These are phyloP conservation scores for Glonium stellatum DNA, from an alignment of 495 filamentous ascomycete genomes.

Conservation along the genomic window DNA sequence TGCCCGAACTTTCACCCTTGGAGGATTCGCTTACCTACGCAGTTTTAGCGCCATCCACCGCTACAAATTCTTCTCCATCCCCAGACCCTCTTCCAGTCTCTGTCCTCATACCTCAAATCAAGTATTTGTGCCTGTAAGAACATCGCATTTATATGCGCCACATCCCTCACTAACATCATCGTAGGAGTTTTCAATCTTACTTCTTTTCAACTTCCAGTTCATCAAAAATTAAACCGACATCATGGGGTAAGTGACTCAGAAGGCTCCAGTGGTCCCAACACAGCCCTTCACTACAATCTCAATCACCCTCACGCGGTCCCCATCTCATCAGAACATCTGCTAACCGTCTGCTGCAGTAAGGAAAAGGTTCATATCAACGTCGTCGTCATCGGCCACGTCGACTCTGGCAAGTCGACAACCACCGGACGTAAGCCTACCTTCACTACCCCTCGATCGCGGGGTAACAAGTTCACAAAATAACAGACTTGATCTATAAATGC, in stretches of 20 bases:
- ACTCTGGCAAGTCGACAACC: constrained; percentile 99
- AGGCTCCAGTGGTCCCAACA: not conserved
- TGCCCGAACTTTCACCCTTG: not conserved
- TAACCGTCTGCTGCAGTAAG: constrained; percentile 52
- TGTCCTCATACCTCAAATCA: constrained; percentile 9
- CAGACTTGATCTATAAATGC: constrained; percentile 99
- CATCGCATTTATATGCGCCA: not conserved
- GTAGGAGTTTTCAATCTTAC: constrained; percentile 11
- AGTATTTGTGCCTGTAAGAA: constrained; percentile 7
- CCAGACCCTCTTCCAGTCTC: constrained; percentile 3
- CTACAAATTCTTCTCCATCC: constrained; percentile 4
- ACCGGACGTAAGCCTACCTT: constrained; percentile 52
- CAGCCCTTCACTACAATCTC: not conserved
- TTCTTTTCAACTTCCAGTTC: constrained; percentile 20
- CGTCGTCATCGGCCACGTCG: constrained; percentile 99
- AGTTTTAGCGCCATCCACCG: constrained; percentile 6
- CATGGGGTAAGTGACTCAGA: constrained; percentile 32
- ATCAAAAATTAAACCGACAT: constrained; percentile 19
- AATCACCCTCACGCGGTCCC: not conserved
- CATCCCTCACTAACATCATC: not conserved
- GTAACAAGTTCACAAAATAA: constrained; percentile 31
- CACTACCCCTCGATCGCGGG: constrained; percentile 25
- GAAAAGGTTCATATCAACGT: constrained; percentile 92
- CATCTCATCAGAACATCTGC: constrained; percentile 6
- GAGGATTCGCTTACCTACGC: constrained; percentile 2